phyloP scores from a whole-genome alignment of 768 basidiomycete genomes.

The Leucosporidium yakuticum region DNA sequence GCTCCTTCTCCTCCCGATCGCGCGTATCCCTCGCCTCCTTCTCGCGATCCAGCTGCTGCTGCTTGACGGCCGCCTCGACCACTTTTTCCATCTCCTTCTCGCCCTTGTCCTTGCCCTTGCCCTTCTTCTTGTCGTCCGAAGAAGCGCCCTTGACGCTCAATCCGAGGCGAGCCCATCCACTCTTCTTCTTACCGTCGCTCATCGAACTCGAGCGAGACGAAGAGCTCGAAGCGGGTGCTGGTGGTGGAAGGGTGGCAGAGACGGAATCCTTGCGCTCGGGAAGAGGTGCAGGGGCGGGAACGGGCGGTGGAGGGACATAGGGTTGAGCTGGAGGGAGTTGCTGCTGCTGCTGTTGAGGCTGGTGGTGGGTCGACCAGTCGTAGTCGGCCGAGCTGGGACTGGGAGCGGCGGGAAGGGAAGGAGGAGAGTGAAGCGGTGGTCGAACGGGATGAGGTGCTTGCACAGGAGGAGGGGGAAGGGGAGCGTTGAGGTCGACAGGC shows the following conservation, averaged over 20 bases:
- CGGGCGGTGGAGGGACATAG: slow-evolving; percentile 62
- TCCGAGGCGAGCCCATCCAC: slow-evolving; percentile 47
- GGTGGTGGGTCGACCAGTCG: slow-evolving; percentile 42
- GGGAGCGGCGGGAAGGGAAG: slow-evolving; percentile 17
- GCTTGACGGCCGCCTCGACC: slow-evolving; percentile 36
- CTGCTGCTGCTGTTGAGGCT: slow-evolving; percentile 30
- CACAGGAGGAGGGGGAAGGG: not conserved
- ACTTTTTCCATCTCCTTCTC: slow-evolving; percentile 35
- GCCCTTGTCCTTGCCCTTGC: slow-evolving; percentile 42
- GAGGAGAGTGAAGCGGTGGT: not conserved
- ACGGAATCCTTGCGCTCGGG: slow-evolving; percentile 10
- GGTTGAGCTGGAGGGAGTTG: slow-evolving; percentile 40
- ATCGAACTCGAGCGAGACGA: slow-evolving; percentile 45
- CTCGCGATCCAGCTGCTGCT: slow-evolving; percentile 22
- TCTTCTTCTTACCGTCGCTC: slow-evolving; percentile 63
- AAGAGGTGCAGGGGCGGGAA: slow-evolving; percentile 41
- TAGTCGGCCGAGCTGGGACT: slow-evolving; percentile 37
- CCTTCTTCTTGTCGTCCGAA: slow-evolving; percentile 46
- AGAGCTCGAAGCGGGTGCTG: slow-evolving; percentile 21
- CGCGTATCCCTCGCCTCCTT: slow-evolving; percentile 43
- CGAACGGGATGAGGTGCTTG: not conserved
- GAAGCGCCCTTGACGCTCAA: slow-evolving; percentile 49
- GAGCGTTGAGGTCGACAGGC: not conserved
- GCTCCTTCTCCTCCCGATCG: slow-evolving; percentile 16
- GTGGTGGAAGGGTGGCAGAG: slow-evolving; percentile 36